A percentile compares a stretch with the other conserved stretches of the same genome.
These are phyloP conservation scores for Arachnomyces sp. DNA, from an alignment of 2,329 filamentous ascomycete species.

Conservation along the genomic window DNA sequence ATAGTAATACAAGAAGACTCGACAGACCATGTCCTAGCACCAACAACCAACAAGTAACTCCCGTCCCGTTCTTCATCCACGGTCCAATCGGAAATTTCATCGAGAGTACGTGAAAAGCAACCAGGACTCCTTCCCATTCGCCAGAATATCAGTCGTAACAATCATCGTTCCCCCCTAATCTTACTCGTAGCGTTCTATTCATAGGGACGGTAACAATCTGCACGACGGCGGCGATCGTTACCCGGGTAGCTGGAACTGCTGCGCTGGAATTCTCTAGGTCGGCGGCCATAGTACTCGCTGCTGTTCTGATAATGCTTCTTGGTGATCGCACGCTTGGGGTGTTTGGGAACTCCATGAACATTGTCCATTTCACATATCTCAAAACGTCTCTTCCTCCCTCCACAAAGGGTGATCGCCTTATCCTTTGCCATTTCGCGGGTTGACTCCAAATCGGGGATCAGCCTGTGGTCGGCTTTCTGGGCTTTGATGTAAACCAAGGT, in stretches of 20 bases:
- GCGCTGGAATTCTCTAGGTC: neutral
- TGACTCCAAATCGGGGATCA: conserved; percentile 26
- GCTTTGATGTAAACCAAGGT: conserved; percentile 26
- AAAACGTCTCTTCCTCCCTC: conserved; percentile 33
- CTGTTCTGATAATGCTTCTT: neutral
- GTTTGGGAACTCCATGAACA: conserved; percentile 2
- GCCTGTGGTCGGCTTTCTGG: conserved; percentile 18
- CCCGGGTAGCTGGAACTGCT: too few relatives aligned
- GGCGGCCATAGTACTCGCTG: conserved; percentile 1
- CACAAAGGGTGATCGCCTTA: conserved; percentile 28
- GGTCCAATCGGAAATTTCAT: too few relatives aligned
- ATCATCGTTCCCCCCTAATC: too few relatives aligned
- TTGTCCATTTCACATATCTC: conserved; percentile 14
- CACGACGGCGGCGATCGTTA: conserved; percentile 6
- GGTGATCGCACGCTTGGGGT: neutral
- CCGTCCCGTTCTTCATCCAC: too few relatives aligned
- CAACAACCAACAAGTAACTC: too few relatives aligned
- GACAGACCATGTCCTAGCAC: too few relatives aligned
- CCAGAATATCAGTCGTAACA: too few relatives aligned
- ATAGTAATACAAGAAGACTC: too few relatives aligned
- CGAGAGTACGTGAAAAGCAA: too few relatives aligned
- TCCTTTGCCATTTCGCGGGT: conserved; percentile 27
- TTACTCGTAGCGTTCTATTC: too few relatives aligned
- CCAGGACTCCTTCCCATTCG: too few relatives aligned
- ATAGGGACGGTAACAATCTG: conserved; percentile 22